A percentile compares a stretch with the other conserved stretches of the same genome.
These are phyloP conservation scores for Starmerella riodocensis DNA, from an alignment of 805 yeast species.

Conservation along the genomic window DNA sequence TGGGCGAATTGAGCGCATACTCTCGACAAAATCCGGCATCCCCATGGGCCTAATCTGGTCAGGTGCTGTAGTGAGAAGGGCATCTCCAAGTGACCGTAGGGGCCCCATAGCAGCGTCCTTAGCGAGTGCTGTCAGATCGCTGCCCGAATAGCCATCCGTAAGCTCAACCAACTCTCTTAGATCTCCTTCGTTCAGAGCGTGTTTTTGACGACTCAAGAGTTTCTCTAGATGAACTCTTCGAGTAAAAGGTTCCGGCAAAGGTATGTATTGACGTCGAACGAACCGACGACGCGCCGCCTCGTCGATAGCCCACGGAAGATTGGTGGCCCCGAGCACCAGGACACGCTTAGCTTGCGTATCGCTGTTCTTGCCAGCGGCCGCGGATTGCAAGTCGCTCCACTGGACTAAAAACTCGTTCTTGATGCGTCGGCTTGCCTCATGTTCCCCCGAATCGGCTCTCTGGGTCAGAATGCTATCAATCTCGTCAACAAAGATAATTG, in stretches of 20 bases:
- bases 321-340: conserved; percentile 85
- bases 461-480: conserved; percentile 81
- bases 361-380: conserved; percentile 60
- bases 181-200: conserved; percentile 53
- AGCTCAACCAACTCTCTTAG: conserved; percentile 44
- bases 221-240: conserved; percentile 56
- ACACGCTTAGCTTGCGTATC: conserved; percentile 48
- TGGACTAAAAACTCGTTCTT: conserved; percentile 88
- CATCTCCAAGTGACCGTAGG: conserved; percentile 75
- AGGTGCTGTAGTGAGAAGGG: conserved; percentile 51
- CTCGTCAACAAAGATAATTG: conserved; percentile 91
- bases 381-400: conserved; percentile 85
- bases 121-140: conserved; percentile 84
- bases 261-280: conserved; percentile 83
- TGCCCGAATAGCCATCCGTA: conserved; percentile 81
- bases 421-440: conserved; percentile 78
- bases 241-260: conserved; percentile 80
- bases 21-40: conserved; percentile 57
- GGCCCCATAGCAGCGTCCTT: conserved; percentile 99
- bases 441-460: conserved; percentile 62
- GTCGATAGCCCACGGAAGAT: conserved; percentile 89
- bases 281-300: conserved; percentile 93
- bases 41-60: conserved; percentile 67
- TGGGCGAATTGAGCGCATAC: conserved; percentile 71
- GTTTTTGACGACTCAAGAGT: conserved; percentile 57